These are phyloP conservation scores for Vigna angularis DNA, from an alignment of 306 rosid genomes.

Conservation along the genomic window DNA sequence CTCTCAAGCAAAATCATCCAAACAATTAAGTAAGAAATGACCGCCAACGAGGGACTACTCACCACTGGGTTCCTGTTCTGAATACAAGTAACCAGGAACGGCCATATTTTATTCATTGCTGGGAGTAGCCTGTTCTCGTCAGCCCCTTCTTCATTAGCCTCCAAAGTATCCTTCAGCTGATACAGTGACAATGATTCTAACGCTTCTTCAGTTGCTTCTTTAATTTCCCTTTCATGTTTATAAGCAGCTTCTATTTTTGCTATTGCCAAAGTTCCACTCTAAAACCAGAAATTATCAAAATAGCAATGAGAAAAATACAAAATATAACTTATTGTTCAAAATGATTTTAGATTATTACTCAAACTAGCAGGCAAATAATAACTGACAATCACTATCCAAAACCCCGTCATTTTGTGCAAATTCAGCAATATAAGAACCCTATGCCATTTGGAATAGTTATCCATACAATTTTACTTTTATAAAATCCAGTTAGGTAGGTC, in stretches of 20 bases:
- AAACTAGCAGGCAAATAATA: neutral
- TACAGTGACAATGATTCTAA: constrained; percentile 58
- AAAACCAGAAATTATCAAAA: constrained; percentile 42
- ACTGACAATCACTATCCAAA: constrained; percentile 23
- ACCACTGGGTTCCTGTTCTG: constrained; percentile 83
- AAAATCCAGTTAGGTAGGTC: constrained; percentile 8
- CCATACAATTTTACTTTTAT: neutral
- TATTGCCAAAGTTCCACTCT: constrained; percentile 66
- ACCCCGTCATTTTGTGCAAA: constrained; percentile 20
- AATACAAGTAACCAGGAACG: constrained; percentile 78
- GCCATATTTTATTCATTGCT: constrained; percentile 96
- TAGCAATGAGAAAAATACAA: constrained; percentile 12
- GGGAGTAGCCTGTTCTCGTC: constrained; percentile 96
- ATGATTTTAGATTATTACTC: constrained; percentile 20
- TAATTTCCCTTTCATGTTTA: constrained; percentile 69
- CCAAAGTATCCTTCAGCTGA: constrained; percentile 72
- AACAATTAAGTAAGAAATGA: constrained; percentile 5
- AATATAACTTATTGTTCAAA: constrained; percentile 7
- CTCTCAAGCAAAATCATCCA: constrained; percentile 2
- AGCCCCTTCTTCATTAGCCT: constrained; percentile 66
- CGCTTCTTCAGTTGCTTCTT: constrained; percentile 74
- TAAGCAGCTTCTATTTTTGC: constrained; percentile 87
- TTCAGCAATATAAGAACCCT: neutral
- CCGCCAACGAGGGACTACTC: constrained; percentile 42
- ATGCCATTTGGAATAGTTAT: constrained; percentile 7